Percentiles rank a stretch among this genome's conserved stretches.
Evolutionary conservation across 1,284 basidiomycete genomes (phyloP).

Genomic region (Trichosporon ovoides): DNA sequence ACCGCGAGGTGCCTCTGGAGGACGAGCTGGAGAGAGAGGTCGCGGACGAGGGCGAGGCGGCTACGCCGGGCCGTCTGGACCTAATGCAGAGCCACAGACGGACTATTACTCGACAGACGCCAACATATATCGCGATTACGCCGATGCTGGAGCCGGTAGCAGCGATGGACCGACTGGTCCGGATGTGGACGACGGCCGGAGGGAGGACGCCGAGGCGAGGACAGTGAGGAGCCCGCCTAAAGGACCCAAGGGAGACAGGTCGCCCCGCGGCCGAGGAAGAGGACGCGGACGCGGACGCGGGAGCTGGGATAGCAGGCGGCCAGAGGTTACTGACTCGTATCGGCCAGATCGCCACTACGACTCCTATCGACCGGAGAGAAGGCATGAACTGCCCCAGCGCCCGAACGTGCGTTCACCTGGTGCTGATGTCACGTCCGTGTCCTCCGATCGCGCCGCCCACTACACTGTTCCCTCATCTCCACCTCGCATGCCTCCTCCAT

Average conservation of each 20-base stretch:
- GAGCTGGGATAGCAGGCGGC: too few relatives aligned
- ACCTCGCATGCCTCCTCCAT: neutral
- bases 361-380: too few relatives aligned
- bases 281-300: too few relatives aligned
- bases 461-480: neutral
- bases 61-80: neutral
- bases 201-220: neutral
- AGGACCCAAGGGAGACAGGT: neutral
- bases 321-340: neutral
- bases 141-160: neutral
- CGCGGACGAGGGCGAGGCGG: neutral
- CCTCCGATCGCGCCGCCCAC: neutral
- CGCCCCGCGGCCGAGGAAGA: neutral
- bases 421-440: neutral
- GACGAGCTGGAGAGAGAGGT: neutral
- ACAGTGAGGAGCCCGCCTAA: too few relatives aligned
- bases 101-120: neutral
- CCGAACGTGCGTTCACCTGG: neutral
- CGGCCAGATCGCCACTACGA: neutral
- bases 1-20: neutral
- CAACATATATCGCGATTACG: neutral
- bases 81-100: neutral
- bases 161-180: neutral
- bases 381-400: neutral
- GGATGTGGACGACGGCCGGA: neutral